Evolutionary conservation across 768 basidiomycete genomes (phyloP), one percentile per base, ranked within the genome.

Genomic region (Flagelloscypha sp.): DNA sequence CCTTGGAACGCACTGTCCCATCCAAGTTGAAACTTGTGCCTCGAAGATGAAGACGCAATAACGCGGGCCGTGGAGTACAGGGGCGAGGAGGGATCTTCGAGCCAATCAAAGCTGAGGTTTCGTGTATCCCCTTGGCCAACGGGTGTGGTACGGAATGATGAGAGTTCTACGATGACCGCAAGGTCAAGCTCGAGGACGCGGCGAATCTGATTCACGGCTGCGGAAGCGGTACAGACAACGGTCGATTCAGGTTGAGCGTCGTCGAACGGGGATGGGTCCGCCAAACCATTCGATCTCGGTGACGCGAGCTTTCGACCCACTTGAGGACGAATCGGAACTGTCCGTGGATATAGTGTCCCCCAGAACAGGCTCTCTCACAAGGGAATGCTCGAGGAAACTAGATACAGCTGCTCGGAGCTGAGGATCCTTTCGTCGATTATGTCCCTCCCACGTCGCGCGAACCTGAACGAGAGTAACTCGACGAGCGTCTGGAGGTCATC

Each of bases 391-490:
- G 6, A 44, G 27, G 21, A 44, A 44, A 13, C 27, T 10, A 17
- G 27, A 36, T 18, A 40, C 43, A 3, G 38, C 35, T 10, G 40
- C 36, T 13, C 35, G 19, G 23, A 44, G 30, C 7, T 33, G 35
- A 12, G 31, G 30, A 31, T 44, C 38, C 13, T 34, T 36, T 5
- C n/a, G 13, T 9, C 43, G 12, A 6, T 28, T 30, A 35, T 27
- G 40, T 3, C 27, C 31, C 19, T 44, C 43, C 43, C 43, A 40
- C 13, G 38, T 44, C 6, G 38, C 30, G 35, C 43, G 43, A 10
- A 44, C 17, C 32, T 44, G 43, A 3, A 35, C 0, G 37, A 39
- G 21, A 44, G 27, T 33, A 44, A 29, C 2, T 31, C 16, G n/a
- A 36, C 34, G 24, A 44, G 37, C 24, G 40, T 35, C 15, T 37